These are phyloP conservation scores for Thermothielavioides terrestris DNA, from an alignment of 495 filamentous ascomycete species.

Conservation along the genomic window DNA sequence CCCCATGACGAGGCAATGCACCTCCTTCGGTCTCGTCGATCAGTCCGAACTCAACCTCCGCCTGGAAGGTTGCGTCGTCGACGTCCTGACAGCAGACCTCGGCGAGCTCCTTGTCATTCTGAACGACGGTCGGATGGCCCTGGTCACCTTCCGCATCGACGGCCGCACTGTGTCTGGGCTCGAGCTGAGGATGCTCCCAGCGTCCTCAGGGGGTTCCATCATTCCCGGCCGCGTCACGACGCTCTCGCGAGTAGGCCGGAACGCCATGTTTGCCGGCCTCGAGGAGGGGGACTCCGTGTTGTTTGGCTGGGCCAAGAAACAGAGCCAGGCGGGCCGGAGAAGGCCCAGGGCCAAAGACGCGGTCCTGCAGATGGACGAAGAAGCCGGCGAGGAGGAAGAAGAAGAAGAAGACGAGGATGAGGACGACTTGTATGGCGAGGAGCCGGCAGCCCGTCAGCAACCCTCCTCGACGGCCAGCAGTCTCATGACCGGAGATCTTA, in stretches of 20 bases:
- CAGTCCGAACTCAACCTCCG: slow-evolving; percentile 73
- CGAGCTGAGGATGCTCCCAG: slow-evolving; percentile 51
- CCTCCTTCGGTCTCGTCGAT: slow-evolving; percentile 71
- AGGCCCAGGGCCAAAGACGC: slow-evolving; percentile 36
- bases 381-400: slow-evolving; percentile 32
- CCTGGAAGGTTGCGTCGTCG: slow-evolving; percentile 74
- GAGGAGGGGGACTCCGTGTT: slow-evolving; percentile 77
- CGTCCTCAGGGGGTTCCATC: slow-evolving; percentile 50
- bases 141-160: slow-evolving; percentile 78
- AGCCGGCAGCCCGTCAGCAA: slow-evolving; percentile 27
- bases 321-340: slow-evolving; percentile 43
- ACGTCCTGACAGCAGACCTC: slow-evolving; percentile 60
- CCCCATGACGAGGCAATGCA: slow-evolving; percentile 68
- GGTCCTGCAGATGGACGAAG: slow-evolving; percentile 40
- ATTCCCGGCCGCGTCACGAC: slow-evolving; percentile 60
- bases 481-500: slow-evolving; percentile 51
- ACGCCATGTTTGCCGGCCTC: slow-evolving; percentile 76
- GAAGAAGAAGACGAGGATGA: slow-evolving; percentile 48
- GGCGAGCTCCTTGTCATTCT: slow-evolving; percentile 82
- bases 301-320: slow-evolving; percentile 64
- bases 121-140: slow-evolving; percentile 62
- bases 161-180: slow-evolving; percentile 89
- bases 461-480: slow-evolving; percentile 18
- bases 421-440: slow-evolving; percentile 62
- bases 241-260: slow-evolving; percentile 55